phyloP scores from a whole-genome alignment of 192 early-diverging fungal genomes.

The Allomyces macrogynus region DNA sequence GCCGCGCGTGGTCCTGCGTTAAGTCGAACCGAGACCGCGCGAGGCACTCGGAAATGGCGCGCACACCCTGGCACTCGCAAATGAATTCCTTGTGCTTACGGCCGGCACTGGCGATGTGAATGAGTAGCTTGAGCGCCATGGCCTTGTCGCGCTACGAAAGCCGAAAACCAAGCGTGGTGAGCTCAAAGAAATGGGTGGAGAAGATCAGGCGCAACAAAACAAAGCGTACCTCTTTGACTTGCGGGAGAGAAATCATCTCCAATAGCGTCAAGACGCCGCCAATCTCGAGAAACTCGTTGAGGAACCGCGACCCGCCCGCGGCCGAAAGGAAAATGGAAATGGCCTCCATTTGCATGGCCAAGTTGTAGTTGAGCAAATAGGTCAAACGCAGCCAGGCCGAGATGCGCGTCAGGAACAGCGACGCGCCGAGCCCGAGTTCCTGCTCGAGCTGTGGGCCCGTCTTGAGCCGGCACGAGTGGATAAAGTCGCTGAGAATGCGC shows the following conservation, averaged over 20 bases:
- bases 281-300: constrained; percentile 41
- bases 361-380: constrained; percentile 28
- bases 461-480: constrained; percentile 23
- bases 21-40: constrained; percentile 28
- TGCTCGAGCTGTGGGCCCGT: constrained; percentile 38
- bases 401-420: constrained; percentile 33
- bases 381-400: constrained; percentile 36
- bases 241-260: constrained; percentile 29
- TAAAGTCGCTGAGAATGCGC: constrained; percentile 31
- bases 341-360: constrained; percentile 27
- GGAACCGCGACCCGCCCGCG: constrained; percentile 29
- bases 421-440: constrained; percentile 35
- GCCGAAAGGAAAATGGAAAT: constrained; percentile 35
- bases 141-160: constrained; percentile 17
- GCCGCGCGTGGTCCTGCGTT: constrained; percentile 34
- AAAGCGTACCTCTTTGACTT: constrained; percentile 29
- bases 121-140: constrained; percentile 24
- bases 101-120: constrained; percentile 27
- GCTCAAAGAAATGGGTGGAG: not conserved
- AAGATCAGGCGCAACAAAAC: not conserved
- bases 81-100: constrained; percentile 42
- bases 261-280: constrained; percentile 39
- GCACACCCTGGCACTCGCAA: constrained; percentile 28
- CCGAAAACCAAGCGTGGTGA: not conserved
- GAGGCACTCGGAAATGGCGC: constrained; percentile 33